These are phyloP conservation scores for Xylaria bambusicola DNA, from an alignment of 495 filamentous ascomycete genomes.

Conservation along the genomic window DNA sequence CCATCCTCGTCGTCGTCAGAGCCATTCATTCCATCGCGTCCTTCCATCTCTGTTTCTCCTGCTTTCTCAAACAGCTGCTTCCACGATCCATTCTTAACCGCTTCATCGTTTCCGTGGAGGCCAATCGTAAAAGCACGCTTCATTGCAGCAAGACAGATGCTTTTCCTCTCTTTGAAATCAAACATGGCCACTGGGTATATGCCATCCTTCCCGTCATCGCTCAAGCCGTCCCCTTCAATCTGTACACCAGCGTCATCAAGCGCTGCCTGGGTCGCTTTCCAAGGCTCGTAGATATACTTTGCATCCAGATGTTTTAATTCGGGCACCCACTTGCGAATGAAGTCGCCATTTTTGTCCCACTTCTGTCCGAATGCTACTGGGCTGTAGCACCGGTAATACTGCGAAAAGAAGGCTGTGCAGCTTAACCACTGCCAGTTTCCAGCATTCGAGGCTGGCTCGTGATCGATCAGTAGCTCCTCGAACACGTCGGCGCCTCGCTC, in stretches of 20 bases:
- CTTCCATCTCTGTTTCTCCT: constrained; percentile 51
- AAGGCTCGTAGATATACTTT: constrained; percentile 75
- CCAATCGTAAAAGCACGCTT: constrained; percentile 65
- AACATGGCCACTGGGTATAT: constrained; percentile 73
- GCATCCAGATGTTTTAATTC: constrained; percentile 59
- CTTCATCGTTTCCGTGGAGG: constrained; percentile 59
- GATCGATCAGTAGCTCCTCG: constrained; percentile 70
- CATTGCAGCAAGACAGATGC: constrained; percentile 61
- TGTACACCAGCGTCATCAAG: constrained; percentile 61
- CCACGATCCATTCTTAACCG: constrained; percentile 65
- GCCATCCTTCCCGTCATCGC: constrained; percentile 20
- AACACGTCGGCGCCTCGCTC: constrained; percentile 74
- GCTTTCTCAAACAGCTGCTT: constrained; percentile 54
- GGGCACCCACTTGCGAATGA: constrained; percentile 62
- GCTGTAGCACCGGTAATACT: constrained; percentile 67
- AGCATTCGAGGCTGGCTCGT: constrained; percentile 67
- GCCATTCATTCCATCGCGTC: constrained; percentile 27
- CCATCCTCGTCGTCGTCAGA: constrained; percentile 25
- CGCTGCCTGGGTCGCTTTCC: constrained; percentile 63
- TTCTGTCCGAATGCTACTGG: constrained; percentile 68
- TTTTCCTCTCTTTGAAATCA: constrained; percentile 61
- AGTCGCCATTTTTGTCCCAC: constrained; percentile 63
- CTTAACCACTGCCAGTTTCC: constrained; percentile 79
- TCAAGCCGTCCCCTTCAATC: constrained; percentile 46
- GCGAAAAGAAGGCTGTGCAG: constrained; percentile 67